Percentiles rank a stretch among this genome's conserved stretches.
Conservation (phyloP, 192 early-diverging fungal genomes). For the Allomyces javanicus region DNA sequence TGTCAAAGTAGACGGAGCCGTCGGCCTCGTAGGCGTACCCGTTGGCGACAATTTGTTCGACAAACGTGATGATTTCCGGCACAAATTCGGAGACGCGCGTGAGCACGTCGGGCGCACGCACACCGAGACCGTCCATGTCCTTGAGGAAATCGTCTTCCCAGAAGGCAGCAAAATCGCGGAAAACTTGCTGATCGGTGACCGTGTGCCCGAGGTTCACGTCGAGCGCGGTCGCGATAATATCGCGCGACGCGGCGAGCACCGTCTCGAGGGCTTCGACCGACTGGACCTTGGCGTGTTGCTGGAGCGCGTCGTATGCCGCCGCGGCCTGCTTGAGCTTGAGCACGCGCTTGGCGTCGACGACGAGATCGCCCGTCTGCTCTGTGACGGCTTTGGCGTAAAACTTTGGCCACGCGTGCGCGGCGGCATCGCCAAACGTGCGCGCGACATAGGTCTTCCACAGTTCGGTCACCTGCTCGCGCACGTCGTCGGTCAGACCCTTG, state of each 20-base stretch:
- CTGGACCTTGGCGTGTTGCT: not conserved
- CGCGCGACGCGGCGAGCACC: conserved; percentile 29
- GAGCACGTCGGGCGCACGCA: conserved; percentile 64
- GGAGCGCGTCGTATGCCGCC: conserved; percentile 8
- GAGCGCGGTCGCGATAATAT: conserved; percentile 24
- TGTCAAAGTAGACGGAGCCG: conserved; percentile 92
- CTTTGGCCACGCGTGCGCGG: conserved; percentile 26
- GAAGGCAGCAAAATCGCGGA: conserved; percentile 72
- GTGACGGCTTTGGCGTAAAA: conserved; percentile 30
- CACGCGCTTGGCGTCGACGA: conserved; percentile 1
- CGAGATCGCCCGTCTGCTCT: conserved; percentile 8
- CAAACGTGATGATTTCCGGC: conserved; percentile 75
- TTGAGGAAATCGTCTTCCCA: conserved; percentile 88
- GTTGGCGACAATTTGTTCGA: conserved; percentile 82
- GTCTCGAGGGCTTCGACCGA: conserved; percentile 4
- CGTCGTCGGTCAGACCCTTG: conserved; percentile 18
- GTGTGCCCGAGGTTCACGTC: conserved; percentile 29
- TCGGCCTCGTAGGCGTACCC: conserved; percentile 83
- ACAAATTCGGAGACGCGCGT: conserved; percentile 94
- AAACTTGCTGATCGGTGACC: conserved; percentile 78
- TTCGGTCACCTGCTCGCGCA: conserved; percentile 30
- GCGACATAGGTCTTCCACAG: conserved; percentile 46
- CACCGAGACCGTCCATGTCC: conserved; percentile 82
- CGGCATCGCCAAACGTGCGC: conserved; percentile 28
- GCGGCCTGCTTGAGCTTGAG: conserved; percentile 6